Conservation (phyloP, 2,329 filamentous ascomycete genomes). For the Microdochium paspali region DNA sequence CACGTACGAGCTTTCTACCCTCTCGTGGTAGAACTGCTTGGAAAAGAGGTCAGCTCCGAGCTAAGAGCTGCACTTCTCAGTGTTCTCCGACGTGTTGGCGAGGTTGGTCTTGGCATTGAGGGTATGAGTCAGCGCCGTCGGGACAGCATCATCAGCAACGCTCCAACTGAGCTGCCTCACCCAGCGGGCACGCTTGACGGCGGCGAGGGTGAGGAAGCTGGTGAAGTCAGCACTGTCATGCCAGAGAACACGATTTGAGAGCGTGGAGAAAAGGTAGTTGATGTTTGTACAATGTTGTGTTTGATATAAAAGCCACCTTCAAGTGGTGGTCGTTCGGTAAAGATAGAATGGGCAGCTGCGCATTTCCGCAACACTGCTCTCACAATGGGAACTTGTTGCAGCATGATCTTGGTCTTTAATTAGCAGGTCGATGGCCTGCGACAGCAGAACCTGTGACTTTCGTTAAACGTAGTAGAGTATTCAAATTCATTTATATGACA, state of each 20-base stretch:
- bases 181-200: not conserved
- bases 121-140: conserved; percentile 32
- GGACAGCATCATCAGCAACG: conserved; percentile 28
- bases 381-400: too few relatives aligned
- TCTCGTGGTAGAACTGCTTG: conserved; percentile 71
- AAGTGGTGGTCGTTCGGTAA: too few relatives aligned
- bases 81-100: conserved; percentile 73
- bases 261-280: too few relatives aligned
- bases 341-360: too few relatives aligned
- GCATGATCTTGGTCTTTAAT: too few relatives aligned
- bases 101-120: conserved; percentile 55
- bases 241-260: not conserved
- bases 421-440: too few relatives aligned
- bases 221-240: conserved; percentile 4
- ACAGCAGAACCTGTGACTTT: too few relatives aligned
- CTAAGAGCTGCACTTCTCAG: conserved; percentile 69
- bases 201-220: conserved; percentile 4
- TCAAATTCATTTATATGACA: too few relatives aligned
- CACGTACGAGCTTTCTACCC: conserved; percentile 82
- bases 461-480: too few relatives aligned
- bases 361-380: too few relatives aligned
- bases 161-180: conserved; percentile 2
- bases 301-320: too few relatives aligned
- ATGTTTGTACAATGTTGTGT: not conserved
- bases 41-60: conserved; percentile 72